Conservation (phyloP, 2,329 filamentous ascomycete species). For the Zarea fungicola region DNA sequence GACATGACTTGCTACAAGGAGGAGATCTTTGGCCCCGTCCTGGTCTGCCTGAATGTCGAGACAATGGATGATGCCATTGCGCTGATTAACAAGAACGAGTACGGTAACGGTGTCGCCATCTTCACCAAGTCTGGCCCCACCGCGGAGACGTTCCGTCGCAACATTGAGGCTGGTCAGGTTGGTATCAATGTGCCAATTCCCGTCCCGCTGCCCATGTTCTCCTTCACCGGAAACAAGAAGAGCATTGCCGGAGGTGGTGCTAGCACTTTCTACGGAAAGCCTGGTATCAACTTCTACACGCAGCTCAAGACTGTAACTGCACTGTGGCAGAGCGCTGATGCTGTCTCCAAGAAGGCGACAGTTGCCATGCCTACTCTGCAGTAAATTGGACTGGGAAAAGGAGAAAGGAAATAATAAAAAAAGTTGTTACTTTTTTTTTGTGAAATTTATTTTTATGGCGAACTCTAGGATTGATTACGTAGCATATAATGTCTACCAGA, state of each 20-base stretch:
- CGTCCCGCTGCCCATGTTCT: slow-evolving; percentile 66
- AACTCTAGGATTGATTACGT: too few species aligned
- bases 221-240: slow-evolving; percentile 78
- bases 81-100: slow-evolving; percentile 79
- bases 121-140: slow-evolving; percentile 76
- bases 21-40: slow-evolving; percentile 81
- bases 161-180: slow-evolving; percentile 80
- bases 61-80: slow-evolving; percentile 76
- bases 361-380: slow-evolving; percentile 73
- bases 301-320: slow-evolving; percentile 97
- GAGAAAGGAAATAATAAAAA: neutral
- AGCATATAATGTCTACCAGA: too few species aligned
- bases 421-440: too few species aligned
- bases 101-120: slow-evolving; percentile 81
- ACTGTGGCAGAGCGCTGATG: slow-evolving; percentile 82
- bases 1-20: slow-evolving; percentile 81
- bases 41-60: slow-evolving; percentile 73
- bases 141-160: slow-evolving; percentile 70
- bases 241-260: slow-evolving; percentile 86
- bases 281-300: slow-evolving; percentile 90
- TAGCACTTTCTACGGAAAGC: slow-evolving; percentile 92
- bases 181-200: slow-evolving; percentile 81
- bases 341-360: slow-evolving; percentile 75
- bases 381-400: slow-evolving; percentile 15
- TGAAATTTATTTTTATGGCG: too few species aligned